Evolutionary conservation across 352 stramenopile genomes (phyloP), one percentile per base, ranked within the genome.

Genomic region (Phytophthora litchii): DNA sequence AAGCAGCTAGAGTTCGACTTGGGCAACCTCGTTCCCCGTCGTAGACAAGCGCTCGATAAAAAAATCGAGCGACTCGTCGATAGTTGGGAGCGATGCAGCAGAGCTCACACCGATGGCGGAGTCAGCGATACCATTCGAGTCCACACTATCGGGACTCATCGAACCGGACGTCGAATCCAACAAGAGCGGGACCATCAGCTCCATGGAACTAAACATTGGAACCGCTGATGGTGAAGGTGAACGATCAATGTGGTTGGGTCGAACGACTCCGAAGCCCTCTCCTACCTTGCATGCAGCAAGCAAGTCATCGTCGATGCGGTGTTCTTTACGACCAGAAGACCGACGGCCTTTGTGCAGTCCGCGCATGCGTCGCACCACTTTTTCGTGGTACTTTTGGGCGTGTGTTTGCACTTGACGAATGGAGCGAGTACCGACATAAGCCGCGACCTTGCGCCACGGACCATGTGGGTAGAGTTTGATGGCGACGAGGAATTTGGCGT

Each of bases 401-500:
- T 89, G 80, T 1, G 80, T 89, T 34, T 85, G 78, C 44, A 80
- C 72, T 61, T 89, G 80, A 1, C 77, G 77, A 17, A 82, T 75
- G 34, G 67, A 78, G 38, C 80, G 75, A 11, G 77, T 86, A 43
- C 70, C 67, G n/a, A 89, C 68, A 46, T 73, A 60, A 13, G 62
- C 70, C 1, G 75, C 75, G 14, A 89, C 53, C 13, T 65, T 70
- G 20, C 72, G 74, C 80, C 80, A 89, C 20, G 80, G 78, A 0
- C 80, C 80, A 17, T 77, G 38, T 2, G 80, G 77, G 46, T 78
- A 87, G 12, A 78, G 42, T 25, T 75, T 72, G 36, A 89, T 66
- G 27, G 66, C 78, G 9, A 75, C 37, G 20, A 89, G 73, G 58
- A 88, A 89, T 37, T 76, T 83, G 38, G 70, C 61, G 60, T 88